phyloP scores from a whole-genome alignment of 164 flowering plant genomes.

The Vitis vinifera region ASM3070453v1 NC_081817.1:19756501-19757000 shows the following conservation, averaged over 20 bases:
- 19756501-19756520: no score
- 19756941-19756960: background rate
- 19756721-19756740: slow-evolving; percentile 10
- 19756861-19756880: slow-evolving; percentile 11
- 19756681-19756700: background rate
- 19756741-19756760: slow-evolving; percentile 9
- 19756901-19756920: slow-evolving; percentile 5
- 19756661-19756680: background rate
- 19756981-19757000: no score
- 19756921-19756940: slow-evolving; percentile 1
- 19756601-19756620: no score
- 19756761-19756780: slow-evolving; percentile 4
- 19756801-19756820: background rate
- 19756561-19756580: no score
- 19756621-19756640: no score
- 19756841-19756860: background rate
- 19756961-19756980: no score
- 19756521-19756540: no score
- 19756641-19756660: no score
- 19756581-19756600: no score
- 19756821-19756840: slow-evolving; percentile 6
- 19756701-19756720: slow-evolving; percentile 2
- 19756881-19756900: slow-evolving; percentile 3
- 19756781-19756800: background rate
- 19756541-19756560: no score